A percentile compares a stretch with the other conserved stretches of the same genome.
These are phyloP conservation scores for Saccharomycopsis phalli DNA, from an alignment of 1,139 yeast species.

Conservation along the genomic window DNA sequence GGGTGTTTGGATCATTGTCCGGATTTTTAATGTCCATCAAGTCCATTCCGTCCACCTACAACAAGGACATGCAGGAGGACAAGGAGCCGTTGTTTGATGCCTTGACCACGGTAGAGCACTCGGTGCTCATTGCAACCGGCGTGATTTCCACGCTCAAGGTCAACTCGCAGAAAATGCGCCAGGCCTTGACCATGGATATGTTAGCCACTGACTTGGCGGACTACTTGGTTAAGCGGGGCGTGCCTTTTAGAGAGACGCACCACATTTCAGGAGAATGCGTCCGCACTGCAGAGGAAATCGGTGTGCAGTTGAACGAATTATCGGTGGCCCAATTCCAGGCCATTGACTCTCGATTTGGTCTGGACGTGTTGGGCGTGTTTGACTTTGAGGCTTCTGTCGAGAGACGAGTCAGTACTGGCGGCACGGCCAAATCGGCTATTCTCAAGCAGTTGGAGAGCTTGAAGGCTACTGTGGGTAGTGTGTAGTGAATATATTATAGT, in stretches of 20 bases:
- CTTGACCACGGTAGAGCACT: slow-evolving; percentile 83
- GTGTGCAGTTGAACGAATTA: slow-evolving; percentile 56
- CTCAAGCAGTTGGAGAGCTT: slow-evolving; percentile 54
- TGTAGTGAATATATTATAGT: no score
- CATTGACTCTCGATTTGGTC: slow-evolving; percentile 72
- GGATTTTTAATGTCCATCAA: slow-evolving; percentile 95
- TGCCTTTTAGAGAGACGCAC: slow-evolving; percentile 98
- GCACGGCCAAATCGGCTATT: slow-evolving; percentile 91
- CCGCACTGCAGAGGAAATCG: slow-evolving; percentile 71
- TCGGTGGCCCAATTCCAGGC: slow-evolving; percentile 64
- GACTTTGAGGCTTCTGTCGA: slow-evolving; percentile 92
- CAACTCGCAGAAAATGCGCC: slow-evolving; percentile 66
- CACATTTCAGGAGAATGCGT: slow-evolving; percentile 98
- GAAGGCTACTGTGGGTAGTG: slow-evolving; percentile 25
- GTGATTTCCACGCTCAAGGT: slow-evolving; percentile 80
- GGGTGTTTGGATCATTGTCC: slow-evolving; percentile 89
- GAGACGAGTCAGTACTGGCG: slow-evolving; percentile 94
- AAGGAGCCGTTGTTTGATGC: slow-evolving; percentile 95
- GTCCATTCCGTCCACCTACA: slow-evolving; percentile 94
- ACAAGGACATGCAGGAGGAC: slow-evolving; percentile 98
- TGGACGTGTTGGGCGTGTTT: slow-evolving; percentile 75
- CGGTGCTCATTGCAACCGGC: slow-evolving; percentile 90
- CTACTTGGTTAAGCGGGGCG: slow-evolving; percentile 93
- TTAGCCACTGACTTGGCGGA: slow-evolving; percentile 97
- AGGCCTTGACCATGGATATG: slow-evolving; percentile 96